phyloP scores from a whole-genome alignment of 2,329 filamentous ascomycete genomes.

The Geosmithia morbida region DNA sequence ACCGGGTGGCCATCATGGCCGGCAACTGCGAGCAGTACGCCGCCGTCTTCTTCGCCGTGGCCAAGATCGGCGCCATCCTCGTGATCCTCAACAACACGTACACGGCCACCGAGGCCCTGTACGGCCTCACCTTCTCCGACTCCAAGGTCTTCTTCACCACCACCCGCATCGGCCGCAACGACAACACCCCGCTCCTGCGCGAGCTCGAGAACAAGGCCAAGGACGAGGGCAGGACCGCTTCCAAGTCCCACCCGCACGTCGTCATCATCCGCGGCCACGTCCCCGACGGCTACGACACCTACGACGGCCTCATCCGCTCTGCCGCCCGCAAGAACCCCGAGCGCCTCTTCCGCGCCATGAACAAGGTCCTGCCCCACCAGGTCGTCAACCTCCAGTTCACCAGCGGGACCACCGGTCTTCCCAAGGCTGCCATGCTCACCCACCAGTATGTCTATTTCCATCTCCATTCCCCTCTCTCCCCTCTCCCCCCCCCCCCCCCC shows the following conservation, averaged over 20 bases:
- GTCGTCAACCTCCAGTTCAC: slow-evolving; percentile 66
- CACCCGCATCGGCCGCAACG: slow-evolving; percentile 48
- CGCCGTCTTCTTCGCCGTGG: slow-evolving; percentile 59
- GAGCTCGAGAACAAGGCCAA: slow-evolving; percentile 29
- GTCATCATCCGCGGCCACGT: slow-evolving; percentile 45
- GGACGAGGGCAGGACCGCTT: slow-evolving; percentile 5
- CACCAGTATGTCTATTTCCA: slow-evolving; percentile 43
- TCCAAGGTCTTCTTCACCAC: slow-evolving; percentile 64
- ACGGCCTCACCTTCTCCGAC: slow-evolving; percentile 56
- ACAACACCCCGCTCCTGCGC: slow-evolving; percentile 44
- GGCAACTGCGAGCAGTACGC: slow-evolving; percentile 72
- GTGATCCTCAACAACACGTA: slow-evolving; percentile 78
- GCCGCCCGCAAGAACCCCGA: slow-evolving; percentile 33
- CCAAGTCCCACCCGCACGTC: slow-evolving; percentile 27
- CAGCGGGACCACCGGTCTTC: slow-evolving; percentile 57
- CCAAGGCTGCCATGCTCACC: slow-evolving; percentile 63
- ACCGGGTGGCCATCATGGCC: slow-evolving; percentile 64
- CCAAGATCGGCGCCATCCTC: slow-evolving; percentile 51
- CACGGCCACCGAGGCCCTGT: slow-evolving; percentile 56
- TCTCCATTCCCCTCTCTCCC: not conserved
- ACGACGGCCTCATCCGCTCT: slow-evolving; percentile 39
- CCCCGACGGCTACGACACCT: slow-evolving; percentile 37
- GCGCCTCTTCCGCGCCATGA: slow-evolving; percentile 35
- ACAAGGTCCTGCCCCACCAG: slow-evolving; percentile 45
- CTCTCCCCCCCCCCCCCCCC: no score